A percentile compares a stretch with the other conserved stretches of the same genome.
These are phyloP conservation scores for Claviceps africana DNA, from an alignment of 2,329 filamentous ascomycete species.

Conservation along the genomic window DNA sequence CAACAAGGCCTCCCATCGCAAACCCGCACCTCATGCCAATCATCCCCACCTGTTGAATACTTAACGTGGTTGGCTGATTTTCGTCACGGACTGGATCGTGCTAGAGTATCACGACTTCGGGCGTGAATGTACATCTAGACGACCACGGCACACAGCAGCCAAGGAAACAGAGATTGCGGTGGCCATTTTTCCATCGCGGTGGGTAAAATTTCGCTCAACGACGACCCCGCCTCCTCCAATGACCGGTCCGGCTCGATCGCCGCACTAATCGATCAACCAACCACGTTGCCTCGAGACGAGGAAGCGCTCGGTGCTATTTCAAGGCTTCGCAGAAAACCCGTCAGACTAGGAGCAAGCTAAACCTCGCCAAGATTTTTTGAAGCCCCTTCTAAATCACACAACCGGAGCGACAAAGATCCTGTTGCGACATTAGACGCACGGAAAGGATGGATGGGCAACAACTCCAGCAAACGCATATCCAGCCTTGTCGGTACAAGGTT, in stretches of 20 bases:
- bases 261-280: not conserved
- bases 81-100: not conserved
- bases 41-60: not conserved
- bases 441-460: slow-evolving; percentile 14
- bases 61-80: not conserved
- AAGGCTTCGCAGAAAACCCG: not conserved
- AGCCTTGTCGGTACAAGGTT: slow-evolving; percentile 96
- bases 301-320: not conserved
- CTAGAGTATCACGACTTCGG: not conserved
- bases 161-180: not conserved
- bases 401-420: not conserved
- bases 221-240: not conserved
- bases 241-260: not conserved
- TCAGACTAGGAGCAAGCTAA: not conserved
- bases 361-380: not conserved
- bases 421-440: not conserved
- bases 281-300: not conserved
- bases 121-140: not conserved
- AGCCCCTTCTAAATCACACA: not conserved
- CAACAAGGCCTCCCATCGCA: not conserved
- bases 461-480: slow-evolving; percentile 48
- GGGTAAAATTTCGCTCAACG: not conserved
- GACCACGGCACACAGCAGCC: not conserved
- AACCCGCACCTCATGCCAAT: slow-evolving; percentile 2
- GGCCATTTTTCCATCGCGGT: not conserved